These are phyloP conservation scores for Coemansia erecta DNA, from an alignment of 192 early-diverging fungal species.

Conservation along the genomic window DNA sequence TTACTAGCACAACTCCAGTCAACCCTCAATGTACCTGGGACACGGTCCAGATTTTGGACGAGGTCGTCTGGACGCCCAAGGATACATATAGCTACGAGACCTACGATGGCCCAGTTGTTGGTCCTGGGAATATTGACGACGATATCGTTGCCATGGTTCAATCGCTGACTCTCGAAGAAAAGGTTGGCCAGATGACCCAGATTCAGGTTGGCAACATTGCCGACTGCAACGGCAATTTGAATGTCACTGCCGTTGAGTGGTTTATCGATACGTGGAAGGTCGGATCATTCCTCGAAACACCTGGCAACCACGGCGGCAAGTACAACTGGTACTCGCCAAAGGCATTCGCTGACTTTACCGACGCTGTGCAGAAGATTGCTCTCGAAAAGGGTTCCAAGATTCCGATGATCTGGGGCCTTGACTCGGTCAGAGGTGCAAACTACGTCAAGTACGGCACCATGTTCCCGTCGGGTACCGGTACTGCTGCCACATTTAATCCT, in stretches of 20 bases:
- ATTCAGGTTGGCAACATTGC: conserved; percentile 53
- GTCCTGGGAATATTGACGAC: conserved; percentile 21
- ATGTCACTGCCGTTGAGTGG: conserved; percentile 45
- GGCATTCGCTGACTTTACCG: conserved; percentile 53
- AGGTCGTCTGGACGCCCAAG: conserved; percentile 7
- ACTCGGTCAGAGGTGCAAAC: conserved; percentile 66
- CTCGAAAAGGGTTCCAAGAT: conserved; percentile 46
- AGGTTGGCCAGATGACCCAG: conserved; percentile 62
- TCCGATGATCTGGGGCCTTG: conserved; percentile 65
- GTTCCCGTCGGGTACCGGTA: conserved; percentile 60
- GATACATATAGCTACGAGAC: conserved; percentile 5
- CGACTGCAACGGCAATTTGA: conserved; percentile 31
- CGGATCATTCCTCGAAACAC: conserved; percentile 62
- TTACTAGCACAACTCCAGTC: not conserved
- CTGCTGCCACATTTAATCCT: conserved; percentile 62
- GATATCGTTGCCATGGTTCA: conserved; percentile 46
- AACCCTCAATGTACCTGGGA: conserved; percentile 11
- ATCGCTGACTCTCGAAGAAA: conserved; percentile 45
- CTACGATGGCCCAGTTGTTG: conserved; percentile 4
- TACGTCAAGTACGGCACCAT: conserved; percentile 60
- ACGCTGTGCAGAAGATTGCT: conserved; percentile 58
- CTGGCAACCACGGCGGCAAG: conserved; percentile 56
- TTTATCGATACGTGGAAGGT: conserved; percentile 60
- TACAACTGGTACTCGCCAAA: conserved; percentile 55
- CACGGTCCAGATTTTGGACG: conserved; percentile 1